Percentiles rank a stretch among this genome's conserved stretches.
Evolutionary conservation across 441 rosid genomes (phyloP).

Genomic region (Adansonia gregorii): DNA sequence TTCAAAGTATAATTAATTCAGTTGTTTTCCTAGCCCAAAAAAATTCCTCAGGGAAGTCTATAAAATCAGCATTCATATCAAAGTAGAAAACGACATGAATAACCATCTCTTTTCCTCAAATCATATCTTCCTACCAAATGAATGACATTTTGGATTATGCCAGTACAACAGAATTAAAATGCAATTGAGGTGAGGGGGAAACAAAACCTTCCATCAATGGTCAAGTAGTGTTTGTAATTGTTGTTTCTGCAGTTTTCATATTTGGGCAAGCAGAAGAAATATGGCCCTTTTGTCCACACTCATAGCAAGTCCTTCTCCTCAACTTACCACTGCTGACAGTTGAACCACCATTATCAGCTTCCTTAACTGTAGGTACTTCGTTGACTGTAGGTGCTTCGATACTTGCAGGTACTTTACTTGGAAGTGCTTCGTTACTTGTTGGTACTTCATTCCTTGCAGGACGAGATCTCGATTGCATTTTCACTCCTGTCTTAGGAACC

Average conservation of each 20-base stretch:
- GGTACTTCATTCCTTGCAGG: not conserved
- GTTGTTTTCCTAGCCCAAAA: not conserved
- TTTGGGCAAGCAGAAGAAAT: constrained; percentile 77
- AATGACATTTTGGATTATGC: not conserved
- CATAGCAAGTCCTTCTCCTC: constrained; percentile 76
- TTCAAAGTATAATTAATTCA: not conserved
- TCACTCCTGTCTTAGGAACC: constrained; percentile 53
- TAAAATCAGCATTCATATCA: not conserved
- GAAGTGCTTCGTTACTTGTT: constrained; percentile 17
- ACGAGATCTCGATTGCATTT: constrained; percentile 27
- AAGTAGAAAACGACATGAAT: not conserved
- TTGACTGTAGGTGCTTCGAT: constrained; percentile 14
- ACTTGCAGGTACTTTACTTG: constrained; percentile 19
- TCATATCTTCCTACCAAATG: not conserved
- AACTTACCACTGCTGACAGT: constrained; percentile 57
- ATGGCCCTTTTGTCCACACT: constrained; percentile 83
- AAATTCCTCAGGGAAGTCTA: not conserved
- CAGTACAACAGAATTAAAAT: not conserved
- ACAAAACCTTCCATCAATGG: not conserved
- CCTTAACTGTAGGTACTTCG: constrained; percentile 19
- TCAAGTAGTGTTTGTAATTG: constrained; percentile 31
- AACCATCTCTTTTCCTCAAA: not conserved
- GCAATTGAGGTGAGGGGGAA: not conserved
- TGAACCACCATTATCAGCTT: not conserved
- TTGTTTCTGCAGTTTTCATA: constrained; percentile 43